These are phyloP conservation scores for Penicillium paradoxum DNA, from an alignment of 495 filamentous ascomycete species.

Conservation along the genomic window DNA sequence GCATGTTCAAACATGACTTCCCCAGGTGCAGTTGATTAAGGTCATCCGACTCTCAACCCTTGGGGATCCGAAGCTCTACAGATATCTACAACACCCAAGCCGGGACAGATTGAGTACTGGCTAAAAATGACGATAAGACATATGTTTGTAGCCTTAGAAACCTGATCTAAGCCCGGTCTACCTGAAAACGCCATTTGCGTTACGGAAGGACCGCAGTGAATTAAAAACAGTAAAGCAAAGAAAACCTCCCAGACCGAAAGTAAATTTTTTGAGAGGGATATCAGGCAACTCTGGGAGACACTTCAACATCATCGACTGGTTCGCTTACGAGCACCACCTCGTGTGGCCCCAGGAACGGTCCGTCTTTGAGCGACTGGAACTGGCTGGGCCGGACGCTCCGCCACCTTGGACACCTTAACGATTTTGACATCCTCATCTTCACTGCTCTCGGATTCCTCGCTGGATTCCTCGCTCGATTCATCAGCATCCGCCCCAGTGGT, in stretches of 20 bases:
- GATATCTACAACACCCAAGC: too few relatives aligned
- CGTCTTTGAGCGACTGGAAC: slow-evolving; percentile 15
- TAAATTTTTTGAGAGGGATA: not conserved
- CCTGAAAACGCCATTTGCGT: slow-evolving; percentile 11
- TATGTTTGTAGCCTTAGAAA: not conserved
- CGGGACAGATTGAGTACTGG: too few relatives aligned
- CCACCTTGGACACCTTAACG: slow-evolving; percentile 24
- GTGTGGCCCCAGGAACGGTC: slow-evolving; percentile 13
- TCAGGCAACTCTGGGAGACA: slow-evolving; percentile 11
- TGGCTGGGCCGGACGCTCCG: slow-evolving; percentile 23
- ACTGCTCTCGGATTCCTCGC: slow-evolving; percentile 19
- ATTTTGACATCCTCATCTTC: slow-evolving; percentile 32
- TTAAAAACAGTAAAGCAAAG: slow-evolving; percentile 2
- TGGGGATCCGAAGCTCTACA: too few relatives aligned
- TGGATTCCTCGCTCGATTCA: slow-evolving; percentile 14
- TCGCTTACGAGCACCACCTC: slow-evolving; percentile 22
- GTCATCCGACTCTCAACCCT: too few relatives aligned
- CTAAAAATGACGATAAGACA: too few relatives aligned
- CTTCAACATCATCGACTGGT: slow-evolving; percentile 18
- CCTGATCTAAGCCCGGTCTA: slow-evolving; percentile 1
- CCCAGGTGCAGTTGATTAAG: too few relatives aligned
- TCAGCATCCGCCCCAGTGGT: slow-evolving; percentile 17
- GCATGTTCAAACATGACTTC: too few relatives aligned
- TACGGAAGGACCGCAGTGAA: slow-evolving; percentile 1
- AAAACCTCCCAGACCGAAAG: slow-evolving; percentile 2